These are phyloP conservation scores for Moesziomyces parantarcticus DNA, from an alignment of 1,284 basidiomycete genomes.

Conservation along the genomic window DNA sequence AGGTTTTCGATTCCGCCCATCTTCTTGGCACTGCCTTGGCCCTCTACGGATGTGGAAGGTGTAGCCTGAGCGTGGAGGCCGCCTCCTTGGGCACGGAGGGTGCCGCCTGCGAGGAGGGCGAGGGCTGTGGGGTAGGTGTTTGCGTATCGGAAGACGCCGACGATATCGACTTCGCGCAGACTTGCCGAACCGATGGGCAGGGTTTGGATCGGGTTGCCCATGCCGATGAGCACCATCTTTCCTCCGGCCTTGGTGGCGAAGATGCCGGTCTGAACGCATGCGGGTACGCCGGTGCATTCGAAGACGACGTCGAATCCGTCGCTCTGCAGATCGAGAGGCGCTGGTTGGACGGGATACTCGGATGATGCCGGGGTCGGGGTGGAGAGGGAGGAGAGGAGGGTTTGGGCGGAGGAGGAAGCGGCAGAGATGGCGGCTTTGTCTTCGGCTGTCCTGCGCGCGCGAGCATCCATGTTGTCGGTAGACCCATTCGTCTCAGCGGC, in stretches of 20 bases:
- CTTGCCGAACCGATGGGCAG: slow-evolving; percentile 82
- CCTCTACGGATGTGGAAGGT: slow-evolving; percentile 9
- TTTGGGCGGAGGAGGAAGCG: slow-evolving; percentile 70
- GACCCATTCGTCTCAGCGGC: slow-evolving; percentile 3
- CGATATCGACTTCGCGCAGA: slow-evolving; percentile 89
- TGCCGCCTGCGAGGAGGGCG: slow-evolving; percentile 45
- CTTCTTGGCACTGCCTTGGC: slow-evolving; percentile 21
- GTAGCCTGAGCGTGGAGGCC: slow-evolving; percentile 26
- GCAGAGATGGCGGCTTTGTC: slow-evolving; percentile 71
- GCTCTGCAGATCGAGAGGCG: slow-evolving; percentile 20
- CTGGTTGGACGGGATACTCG: slow-evolving; percentile 23
- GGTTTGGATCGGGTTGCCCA: slow-evolving; percentile 84
- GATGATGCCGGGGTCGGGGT: neutral
- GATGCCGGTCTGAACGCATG: slow-evolving; percentile 65
- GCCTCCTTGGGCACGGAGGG: slow-evolving; percentile 41
- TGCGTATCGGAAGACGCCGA: slow-evolving; percentile 81
- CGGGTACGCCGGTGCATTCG: slow-evolving; percentile 93
- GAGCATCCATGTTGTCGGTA: slow-evolving; percentile 54
- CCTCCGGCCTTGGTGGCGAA: slow-evolving; percentile 80
- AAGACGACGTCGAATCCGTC: slow-evolving; percentile 88
- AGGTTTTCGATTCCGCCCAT: slow-evolving; percentile 56
- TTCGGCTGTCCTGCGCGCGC: slow-evolving; percentile 74
- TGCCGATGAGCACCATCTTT: slow-evolving; percentile 90
- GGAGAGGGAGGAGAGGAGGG: slow-evolving; percentile 12
- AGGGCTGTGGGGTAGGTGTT: slow-evolving; percentile 86